Evolutionary conservation across 2,329 filamentous ascomycete species (phyloP).

Genomic region (Dactylellina parvicollis): DNA sequence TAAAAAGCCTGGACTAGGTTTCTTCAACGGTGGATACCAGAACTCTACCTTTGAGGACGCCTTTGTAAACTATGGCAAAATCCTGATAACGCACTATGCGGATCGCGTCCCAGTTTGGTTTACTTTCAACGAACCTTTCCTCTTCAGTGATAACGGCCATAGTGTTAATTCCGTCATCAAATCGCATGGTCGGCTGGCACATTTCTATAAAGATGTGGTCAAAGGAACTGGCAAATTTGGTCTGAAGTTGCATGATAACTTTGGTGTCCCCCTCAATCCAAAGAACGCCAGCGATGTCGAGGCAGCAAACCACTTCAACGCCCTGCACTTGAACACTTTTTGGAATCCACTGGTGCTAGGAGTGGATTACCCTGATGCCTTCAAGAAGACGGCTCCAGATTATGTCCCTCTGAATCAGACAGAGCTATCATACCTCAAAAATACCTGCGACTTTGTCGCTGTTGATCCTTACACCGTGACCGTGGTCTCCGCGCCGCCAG

Average conservation of each 20-base stretch:
- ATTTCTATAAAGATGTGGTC: slow-evolving; percentile 68
- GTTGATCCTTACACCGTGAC: slow-evolving; percentile 70
- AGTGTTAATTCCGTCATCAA: slow-evolving; percentile 63
- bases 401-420: slow-evolving; percentile 10
- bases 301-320: slow-evolving; percentile 23
- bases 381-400: slow-evolving; percentile 16
- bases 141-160: slow-evolving; percentile 60
- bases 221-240: slow-evolving; percentile 65
- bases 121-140: slow-evolving; percentile 67
- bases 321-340: slow-evolving; percentile 18
- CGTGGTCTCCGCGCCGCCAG: slow-evolving; percentile 65
- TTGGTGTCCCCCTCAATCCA: slow-evolving; percentile 21
- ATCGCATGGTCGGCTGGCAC: slow-evolving; percentile 65
- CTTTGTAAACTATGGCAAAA: slow-evolving; percentile 67
- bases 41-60: slow-evolving; percentile 65
- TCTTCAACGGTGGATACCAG: slow-evolving; percentile 63
- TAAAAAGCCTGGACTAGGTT: slow-evolving; percentile 59
- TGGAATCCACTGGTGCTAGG: slow-evolving; percentile 27
- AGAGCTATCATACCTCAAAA: slow-evolving; percentile 19
- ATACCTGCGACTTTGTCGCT: slow-evolving; percentile 65
- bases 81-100: slow-evolving; percentile 66
- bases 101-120: slow-evolving; percentile 67
- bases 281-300: slow-evolving; percentile 26
- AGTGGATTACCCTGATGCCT: slow-evolving; percentile 10
- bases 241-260: slow-evolving; percentile 24